These are phyloP conservation scores for Trichocladium antarcticum DNA, from an alignment of 495 filamentous ascomycete genomes.

Conservation along the genomic window DNA sequence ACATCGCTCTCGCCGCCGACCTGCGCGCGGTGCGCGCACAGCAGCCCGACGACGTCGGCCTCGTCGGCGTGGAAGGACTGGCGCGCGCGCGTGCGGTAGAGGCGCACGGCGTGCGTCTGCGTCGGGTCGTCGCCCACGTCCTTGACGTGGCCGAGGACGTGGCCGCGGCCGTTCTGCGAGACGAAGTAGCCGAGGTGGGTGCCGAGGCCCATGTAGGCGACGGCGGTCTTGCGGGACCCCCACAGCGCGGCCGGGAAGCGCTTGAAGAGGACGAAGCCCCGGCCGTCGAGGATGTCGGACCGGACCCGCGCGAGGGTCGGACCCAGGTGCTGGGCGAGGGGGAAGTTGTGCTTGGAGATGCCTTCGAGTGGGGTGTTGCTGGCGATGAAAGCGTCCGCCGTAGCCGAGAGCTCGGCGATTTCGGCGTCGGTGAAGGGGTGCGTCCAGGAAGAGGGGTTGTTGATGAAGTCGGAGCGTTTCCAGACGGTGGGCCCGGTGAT, in stretches of 20 bases:
- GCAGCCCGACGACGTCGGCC: slow-evolving; percentile 70
- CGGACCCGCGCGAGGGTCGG: slow-evolving; percentile 46
- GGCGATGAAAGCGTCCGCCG: slow-evolving; percentile 58
- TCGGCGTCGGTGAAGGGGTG: slow-evolving; percentile 58
- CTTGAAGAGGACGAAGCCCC: slow-evolving; percentile 85
- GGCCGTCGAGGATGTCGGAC: slow-evolving; percentile 66
- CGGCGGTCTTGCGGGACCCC: slow-evolving; percentile 69
- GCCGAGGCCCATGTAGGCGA: slow-evolving; percentile 85
- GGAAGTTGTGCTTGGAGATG: slow-evolving; percentile 62
- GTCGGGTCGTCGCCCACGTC: slow-evolving; percentile 74
- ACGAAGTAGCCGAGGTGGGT: slow-evolving; percentile 77
- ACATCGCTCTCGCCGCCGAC: slow-evolving; percentile 82
- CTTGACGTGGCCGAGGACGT: slow-evolving; percentile 85
- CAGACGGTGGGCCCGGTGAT: slow-evolving; percentile 71
- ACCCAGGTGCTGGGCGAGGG: slow-evolving; percentile 50
- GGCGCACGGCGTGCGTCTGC: slow-evolving; percentile 71
- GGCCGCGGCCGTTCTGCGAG: slow-evolving; percentile 76
- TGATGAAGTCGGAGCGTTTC: slow-evolving; percentile 58
- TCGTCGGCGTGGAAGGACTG: slow-evolving; percentile 75
- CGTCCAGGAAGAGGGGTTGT: slow-evolving; percentile 67
- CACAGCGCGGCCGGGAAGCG: slow-evolving; percentile 65
- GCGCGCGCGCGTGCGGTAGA: slow-evolving; percentile 80
- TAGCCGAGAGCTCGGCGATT: slow-evolving; percentile 53
- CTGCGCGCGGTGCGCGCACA: slow-evolving; percentile 67
- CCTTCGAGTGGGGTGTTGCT: slow-evolving; percentile 54